Evolutionary conservation across 192 early-diverging fungal genomes (phyloP), one percentile per base, ranked within the genome.

Genomic region (Coemansia sp.): DNA sequence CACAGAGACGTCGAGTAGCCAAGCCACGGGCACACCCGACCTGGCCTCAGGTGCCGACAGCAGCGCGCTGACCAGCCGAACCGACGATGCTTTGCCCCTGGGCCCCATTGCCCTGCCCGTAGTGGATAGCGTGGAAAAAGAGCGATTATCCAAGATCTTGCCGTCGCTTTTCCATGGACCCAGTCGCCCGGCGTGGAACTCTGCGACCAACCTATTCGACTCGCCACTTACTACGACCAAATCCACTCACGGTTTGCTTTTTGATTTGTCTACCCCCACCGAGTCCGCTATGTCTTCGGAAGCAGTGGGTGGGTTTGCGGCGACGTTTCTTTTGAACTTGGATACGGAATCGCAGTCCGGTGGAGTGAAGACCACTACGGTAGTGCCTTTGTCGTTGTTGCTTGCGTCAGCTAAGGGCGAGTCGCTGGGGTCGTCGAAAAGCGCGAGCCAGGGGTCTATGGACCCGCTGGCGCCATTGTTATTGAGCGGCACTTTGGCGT

Each of bases 241-340:
- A 18, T 26, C 69, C 4, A 64, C 21, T 7, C 52, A 55, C 52
- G 26, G 33, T 26, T 31, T 55, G 31, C 31, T 55, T 13, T 26
- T 38, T 13, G 23, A 6, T 13, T 20, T 18, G 2, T 2, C 62
- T 1, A 50, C 43, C 11, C 41, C 41, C 6, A n/a, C 14, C n/a
- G 26, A 68, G 2, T 16, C 34, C 21, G 12, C 18, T 23, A 13
- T 41, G 39, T 34, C 38, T 20, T 23, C 55, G 13, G 18, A 41
- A 20, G 45, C 61, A 21, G 7, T 11, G 7, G 61, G 64, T 0
- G 78, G 78, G 0, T 81, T 75, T 67, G 73, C 78, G 1, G 70
- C 73, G 6, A 81, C 78, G 25, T 81, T 75, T 47, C 66, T 69
- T 18, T 45, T 81, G 37, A 61, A 69, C 3, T 61, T 81, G 35